Evolutionary conservation across 129 eudicot species (phyloP).

Genomic region (Dittrichia graveolens): DNA sequence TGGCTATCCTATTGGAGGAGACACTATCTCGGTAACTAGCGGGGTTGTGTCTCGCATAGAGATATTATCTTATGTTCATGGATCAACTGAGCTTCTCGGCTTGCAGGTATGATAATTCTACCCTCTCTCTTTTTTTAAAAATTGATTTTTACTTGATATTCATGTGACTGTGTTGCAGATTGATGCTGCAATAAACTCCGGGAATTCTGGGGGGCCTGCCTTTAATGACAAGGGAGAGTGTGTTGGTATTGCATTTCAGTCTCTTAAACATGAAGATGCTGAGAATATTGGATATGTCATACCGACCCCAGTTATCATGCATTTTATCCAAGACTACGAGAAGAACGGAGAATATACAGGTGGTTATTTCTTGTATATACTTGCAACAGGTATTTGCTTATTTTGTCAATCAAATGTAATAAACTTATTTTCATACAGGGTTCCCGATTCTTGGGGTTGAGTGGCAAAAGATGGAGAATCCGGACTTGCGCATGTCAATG

Average conservation of each 20-base stretch:
- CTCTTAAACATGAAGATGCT: slow-evolving; percentile 67
- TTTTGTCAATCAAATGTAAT: background rate
- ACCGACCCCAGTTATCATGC: slow-evolving; percentile 65
- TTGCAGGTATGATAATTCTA: slow-evolving; percentile 43
- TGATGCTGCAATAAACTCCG: slow-evolving; percentile 70
- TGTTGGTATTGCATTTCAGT: slow-evolving; percentile 70
- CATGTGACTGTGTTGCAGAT: slow-evolving; percentile 42
- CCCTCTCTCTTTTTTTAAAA: background rate
- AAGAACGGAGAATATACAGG: slow-evolving; percentile 64
- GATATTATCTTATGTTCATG: slow-evolving; percentile 66
- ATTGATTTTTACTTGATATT: background rate
- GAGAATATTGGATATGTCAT: slow-evolving; percentile 70
- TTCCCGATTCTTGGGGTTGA: slow-evolving; percentile 64
- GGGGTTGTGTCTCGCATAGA: slow-evolving; percentile 72
- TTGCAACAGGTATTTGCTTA: background rate
- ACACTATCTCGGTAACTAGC: slow-evolving; percentile 65
- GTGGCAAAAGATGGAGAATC: slow-evolving; percentile 76
- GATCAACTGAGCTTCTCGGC: slow-evolving; percentile 74
- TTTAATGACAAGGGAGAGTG: slow-evolving; percentile 58
- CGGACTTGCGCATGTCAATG: slow-evolving; percentile 57
- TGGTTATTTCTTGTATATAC: slow-evolving; percentile 16
- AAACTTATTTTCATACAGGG: slow-evolving; percentile 29
- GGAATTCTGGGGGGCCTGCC: slow-evolving; percentile 71
- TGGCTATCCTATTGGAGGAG: slow-evolving; percentile 70
- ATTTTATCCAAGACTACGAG: slow-evolving; percentile 59